Conservation (phyloP, 208 protist species). For the Leishmania tarentolae region DNA sequence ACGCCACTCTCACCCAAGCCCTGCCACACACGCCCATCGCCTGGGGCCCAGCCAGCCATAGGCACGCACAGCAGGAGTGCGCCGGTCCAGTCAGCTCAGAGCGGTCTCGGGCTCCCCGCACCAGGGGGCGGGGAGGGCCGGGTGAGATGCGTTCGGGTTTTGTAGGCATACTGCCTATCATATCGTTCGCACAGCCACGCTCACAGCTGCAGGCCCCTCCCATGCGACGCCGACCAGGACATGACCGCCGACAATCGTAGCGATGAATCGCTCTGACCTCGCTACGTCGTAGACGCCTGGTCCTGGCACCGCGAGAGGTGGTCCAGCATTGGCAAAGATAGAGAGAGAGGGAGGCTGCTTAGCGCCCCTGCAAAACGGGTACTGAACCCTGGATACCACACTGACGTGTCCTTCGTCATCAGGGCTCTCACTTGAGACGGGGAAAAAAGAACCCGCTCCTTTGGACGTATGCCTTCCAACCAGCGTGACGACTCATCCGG, state of each 20-base stretch:
- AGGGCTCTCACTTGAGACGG: conserved; percentile 27
- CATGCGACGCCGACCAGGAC: background rate
- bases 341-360: background rate
- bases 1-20: background rate
- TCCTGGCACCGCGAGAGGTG: background rate
- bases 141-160: background rate
- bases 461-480: conserved; percentile 61
- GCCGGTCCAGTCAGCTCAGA: background rate
- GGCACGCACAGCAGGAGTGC: background rate
- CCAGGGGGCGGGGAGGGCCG: background rate
- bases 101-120: background rate
- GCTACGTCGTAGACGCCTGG: background rate
- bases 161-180: background rate
- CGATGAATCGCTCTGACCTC: background rate
- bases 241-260: background rate
- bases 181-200: background rate
- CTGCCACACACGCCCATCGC: too few species aligned
- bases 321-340: background rate
- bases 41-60: too few species aligned
- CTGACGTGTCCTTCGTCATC: background rate
- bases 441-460: conserved; percentile 72
- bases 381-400: background rate
- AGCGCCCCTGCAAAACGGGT: background rate
- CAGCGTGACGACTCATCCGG: conserved; percentile 75
- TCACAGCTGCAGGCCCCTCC: background rate